Conservation (phyloP, 176 grass and related monocot species). For the Hordeum vulgare region MorexV3_pseudomolecules_assembly NC_058522.1:417225829-417226328, state of each 20-base stretch:
- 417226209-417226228: neutral
- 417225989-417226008: neutral
- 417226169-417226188: neutral
- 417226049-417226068: constrained; percentile 20
- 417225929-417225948: neutral
- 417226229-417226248: neutral
- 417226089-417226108: neutral
- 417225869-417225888: too few species aligned
- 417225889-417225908: neutral
- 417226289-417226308: neutral
- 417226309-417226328: neutral
- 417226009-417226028: neutral
- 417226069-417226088: constrained; percentile 50
- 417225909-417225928: too few species aligned
- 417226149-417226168: neutral
- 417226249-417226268: neutral
- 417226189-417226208: neutral
- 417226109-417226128: neutral
- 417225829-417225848: too few species aligned
- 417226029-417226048: neutral
- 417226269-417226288: neutral
- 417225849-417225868: too few species aligned
- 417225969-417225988: neutral
- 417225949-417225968: neutral
- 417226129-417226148: neutral